A percentile compares a stretch with the other conserved stretches of the same genome.
Evolutionary conservation across 192 early-diverging fungal species (phyloP).

Genomic region (Lunasporangiospora selenospora): DNA sequence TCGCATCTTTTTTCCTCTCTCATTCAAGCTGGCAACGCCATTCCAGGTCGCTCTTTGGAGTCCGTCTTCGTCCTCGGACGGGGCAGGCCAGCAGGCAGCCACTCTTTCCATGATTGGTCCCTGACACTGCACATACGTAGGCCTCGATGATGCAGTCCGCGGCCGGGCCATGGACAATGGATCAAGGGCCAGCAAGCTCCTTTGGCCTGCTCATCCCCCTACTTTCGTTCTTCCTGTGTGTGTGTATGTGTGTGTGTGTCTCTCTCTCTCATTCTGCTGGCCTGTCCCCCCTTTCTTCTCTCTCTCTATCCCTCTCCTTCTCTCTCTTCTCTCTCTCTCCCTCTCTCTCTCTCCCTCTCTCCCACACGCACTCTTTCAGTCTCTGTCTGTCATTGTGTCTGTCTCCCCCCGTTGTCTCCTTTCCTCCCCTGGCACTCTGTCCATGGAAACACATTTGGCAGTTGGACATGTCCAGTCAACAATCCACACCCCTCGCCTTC

Average conservation of each 20-base stretch:
- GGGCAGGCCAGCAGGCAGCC: too few species aligned
- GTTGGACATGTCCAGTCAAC: neutral
- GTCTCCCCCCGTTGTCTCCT: neutral
- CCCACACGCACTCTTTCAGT: neutral
- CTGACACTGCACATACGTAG: too few species aligned
- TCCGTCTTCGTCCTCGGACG: too few species aligned
- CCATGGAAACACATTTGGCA: too few species aligned
- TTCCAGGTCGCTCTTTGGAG: too few species aligned
- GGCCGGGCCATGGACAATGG: too few species aligned
- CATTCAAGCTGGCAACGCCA: too few species aligned
- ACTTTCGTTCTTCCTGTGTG: neutral
- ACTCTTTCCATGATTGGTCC: too few species aligned
- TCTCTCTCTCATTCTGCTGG: neutral
- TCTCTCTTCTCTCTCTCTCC: neutral
- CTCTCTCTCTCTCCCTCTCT: slow-evolving; percentile 1
- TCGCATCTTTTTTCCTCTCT: too few species aligned
- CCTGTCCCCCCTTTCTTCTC: neutral
- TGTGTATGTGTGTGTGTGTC: neutral
- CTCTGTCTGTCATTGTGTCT: neutral
- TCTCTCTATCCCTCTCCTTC: neutral
- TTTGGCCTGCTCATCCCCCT: neutral
- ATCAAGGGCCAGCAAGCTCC: too few species aligned
- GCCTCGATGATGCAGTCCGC: too few species aligned
- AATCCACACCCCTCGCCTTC: neutral
- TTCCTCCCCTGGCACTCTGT: neutral